Conservation (phyloP, 768 basidiomycete species). For the Collybia mongolica region DNA sequence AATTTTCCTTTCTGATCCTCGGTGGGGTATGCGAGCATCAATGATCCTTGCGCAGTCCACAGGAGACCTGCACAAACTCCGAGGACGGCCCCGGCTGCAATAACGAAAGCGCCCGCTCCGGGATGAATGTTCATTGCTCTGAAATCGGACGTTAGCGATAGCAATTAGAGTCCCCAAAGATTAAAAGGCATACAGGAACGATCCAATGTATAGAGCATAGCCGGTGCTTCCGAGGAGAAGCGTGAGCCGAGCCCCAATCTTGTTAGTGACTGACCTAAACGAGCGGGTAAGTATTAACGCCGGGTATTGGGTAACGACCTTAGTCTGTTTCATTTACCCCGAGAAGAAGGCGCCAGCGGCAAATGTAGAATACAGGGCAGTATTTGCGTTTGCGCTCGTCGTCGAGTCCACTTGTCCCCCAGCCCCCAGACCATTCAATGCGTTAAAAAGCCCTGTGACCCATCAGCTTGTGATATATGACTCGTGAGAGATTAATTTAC, state of each 20-base stretch:
- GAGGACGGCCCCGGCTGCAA: conserved; percentile 70
- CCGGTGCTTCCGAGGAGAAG: conserved; percentile 73
- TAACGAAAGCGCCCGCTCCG: conserved; percentile 60
- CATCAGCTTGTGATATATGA: conserved; percentile 1
- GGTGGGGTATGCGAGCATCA: conserved; percentile 84
- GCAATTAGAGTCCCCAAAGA: background rate
- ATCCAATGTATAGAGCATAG: conserved; percentile 74
- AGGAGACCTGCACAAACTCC: conserved; percentile 71
- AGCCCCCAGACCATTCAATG: conserved; percentile 76
- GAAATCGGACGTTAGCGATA: conserved; percentile 1
- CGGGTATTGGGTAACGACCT: background rate
- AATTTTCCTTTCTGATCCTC: conserved; percentile 77
- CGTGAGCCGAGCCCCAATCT: conserved; percentile 70
- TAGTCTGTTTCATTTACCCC: conserved; percentile 15
- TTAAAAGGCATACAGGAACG: conserved; percentile 56
- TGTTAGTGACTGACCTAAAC: conserved; percentile 73
- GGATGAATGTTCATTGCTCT: conserved; percentile 74
- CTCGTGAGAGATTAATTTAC: conserved; percentile 27
- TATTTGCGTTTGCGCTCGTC: conserved; percentile 68
- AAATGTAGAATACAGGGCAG: conserved; percentile 62
- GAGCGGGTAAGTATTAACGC: background rate
- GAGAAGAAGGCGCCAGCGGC: conserved; percentile 40
- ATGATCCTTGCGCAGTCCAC: conserved; percentile 81
- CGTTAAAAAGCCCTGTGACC: conserved; percentile 71
- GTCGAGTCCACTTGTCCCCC: conserved; percentile 70